Base-by-base conservation (phyloP, 306 rosid species). In the Dalbergia cultrata region DNA sequence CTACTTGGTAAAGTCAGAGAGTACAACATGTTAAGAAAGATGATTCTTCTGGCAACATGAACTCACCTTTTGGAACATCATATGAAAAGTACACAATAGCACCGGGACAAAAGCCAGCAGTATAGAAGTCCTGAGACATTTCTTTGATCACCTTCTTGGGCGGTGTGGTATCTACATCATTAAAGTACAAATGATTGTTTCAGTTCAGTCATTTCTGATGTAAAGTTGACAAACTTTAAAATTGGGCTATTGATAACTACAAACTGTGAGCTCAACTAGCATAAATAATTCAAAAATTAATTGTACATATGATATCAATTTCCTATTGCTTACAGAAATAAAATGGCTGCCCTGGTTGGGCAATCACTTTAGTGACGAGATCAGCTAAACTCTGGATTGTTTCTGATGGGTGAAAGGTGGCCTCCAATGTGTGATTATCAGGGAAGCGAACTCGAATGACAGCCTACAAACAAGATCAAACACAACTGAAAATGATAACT, bases 401-500 rank as follows among this genome's bases (percentile, higher is more conserved):
- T 77, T 96, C 99, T 3, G 97, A 89, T 65, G 98, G 89, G 80
- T 90, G 96, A 82, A 96, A 96, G 19, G 85, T 84, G 67, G 84
- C 94, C 92, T 95, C 99, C 53, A 93, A 87, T 35, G 99, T 96
- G 85, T 85, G 89, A 81, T 93, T 90, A 83, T 96, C 99, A 11
- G 98, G 98, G 85, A 96, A 93, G 33, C 98, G 90, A 77, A 91
- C 87, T 87, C 99, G 90, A 54, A 96, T 84, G n/a, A 89, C 87
- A 35, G 92, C 92, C 99, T 96, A 89, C 87, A 86, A 44, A 75
- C 70, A 84, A 61, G 19, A 50, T 16, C 66, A 60, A 34, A 79
- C 44, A n/a, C 53, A 82, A 82, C 72, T 67, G 31, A 45, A 61
- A 31, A 61, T 56, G 13, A 76, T 54, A 16, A 9, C 16, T 14